A percentile compares a stretch with the other conserved stretches of the same genome.
phyloP scores from a whole-genome alignment of 208 protist species.

The Herpetomonas tarakana region DNA sequence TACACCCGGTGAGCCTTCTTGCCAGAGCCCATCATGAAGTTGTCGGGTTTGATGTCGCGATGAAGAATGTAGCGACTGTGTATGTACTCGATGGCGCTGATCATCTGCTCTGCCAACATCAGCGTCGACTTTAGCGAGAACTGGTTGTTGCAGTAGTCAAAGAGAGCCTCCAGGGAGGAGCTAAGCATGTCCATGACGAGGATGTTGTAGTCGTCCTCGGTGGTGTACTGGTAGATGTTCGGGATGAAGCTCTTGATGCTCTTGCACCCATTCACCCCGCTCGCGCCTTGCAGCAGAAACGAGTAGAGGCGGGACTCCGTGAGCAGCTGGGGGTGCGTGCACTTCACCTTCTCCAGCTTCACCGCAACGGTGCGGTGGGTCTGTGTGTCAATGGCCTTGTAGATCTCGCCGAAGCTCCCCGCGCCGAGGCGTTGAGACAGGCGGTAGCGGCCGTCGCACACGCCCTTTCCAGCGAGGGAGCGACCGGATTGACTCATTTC shows the following conservation, averaged over 20 bases:
- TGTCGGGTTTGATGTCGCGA: constrained; percentile 97
- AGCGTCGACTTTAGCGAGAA: constrained; percentile 98
- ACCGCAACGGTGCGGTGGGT: constrained; percentile 33
- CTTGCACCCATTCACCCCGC: constrained; percentile 83
- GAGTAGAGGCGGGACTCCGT: constrained; percentile 40
- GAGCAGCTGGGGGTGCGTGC: constrained; percentile 23
- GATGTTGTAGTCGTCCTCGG: constrained; percentile 97
- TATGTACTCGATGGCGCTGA: constrained; percentile 94
- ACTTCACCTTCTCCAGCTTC: constrained; percentile 50
- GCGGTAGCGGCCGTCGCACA: constrained; percentile 52
- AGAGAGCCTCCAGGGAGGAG: constrained; percentile 94
- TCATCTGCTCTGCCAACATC: constrained; percentile 98
- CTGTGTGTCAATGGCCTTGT: constrained; percentile 55
- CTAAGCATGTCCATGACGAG: constrained; percentile 99
- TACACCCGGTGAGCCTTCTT: constrained; percentile 48
- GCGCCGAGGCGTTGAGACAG: constrained; percentile 86
- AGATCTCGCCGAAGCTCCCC: constrained; percentile 98
- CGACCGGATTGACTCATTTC: neutral
- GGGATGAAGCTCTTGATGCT: neutral
- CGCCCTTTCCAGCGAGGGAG: neutral
- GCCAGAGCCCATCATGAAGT: constrained; percentile 96
- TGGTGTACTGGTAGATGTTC: constrained; percentile 37
- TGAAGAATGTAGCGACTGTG: constrained; percentile 96
- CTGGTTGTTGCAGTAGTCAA: constrained; percentile 52
- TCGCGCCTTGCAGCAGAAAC: constrained; percentile 98